phyloP scores from a whole-genome alignment of 495 filamentous ascomycete genomes.

The Trichocladium uniseriatum region DNA sequence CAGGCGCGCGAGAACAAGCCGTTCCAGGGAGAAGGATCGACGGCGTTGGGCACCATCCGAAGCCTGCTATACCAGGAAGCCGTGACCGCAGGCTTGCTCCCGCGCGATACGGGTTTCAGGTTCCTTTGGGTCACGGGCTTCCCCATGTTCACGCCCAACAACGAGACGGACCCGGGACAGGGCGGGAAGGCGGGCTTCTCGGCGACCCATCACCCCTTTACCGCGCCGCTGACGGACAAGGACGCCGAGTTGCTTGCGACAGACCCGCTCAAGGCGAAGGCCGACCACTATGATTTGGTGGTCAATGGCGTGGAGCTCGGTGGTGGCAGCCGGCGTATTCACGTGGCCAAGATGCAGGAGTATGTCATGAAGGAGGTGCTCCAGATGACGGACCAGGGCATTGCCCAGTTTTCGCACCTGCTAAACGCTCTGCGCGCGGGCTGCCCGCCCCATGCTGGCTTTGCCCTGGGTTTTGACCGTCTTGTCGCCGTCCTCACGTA shows the following conservation, averaged over 20 bases:
- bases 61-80: constrained; percentile 59
- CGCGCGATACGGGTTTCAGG: constrained; percentile 45
- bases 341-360: constrained; percentile 74
- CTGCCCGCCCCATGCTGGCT: constrained; percentile 94
- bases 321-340: constrained; percentile 87
- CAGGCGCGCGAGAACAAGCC: constrained; percentile 62
- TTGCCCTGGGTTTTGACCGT: constrained; percentile 88
- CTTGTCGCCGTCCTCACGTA: constrained; percentile 73
- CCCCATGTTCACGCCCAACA: constrained; percentile 74
- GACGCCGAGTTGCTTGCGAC: constrained; percentile 69
- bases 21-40: constrained; percentile 56
- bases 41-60: constrained; percentile 68
- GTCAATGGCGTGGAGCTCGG: constrained; percentile 93
- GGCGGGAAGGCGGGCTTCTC: constrained; percentile 69
- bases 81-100: constrained; percentile 47
- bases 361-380: constrained; percentile 79
- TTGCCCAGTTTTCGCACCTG: constrained; percentile 74
- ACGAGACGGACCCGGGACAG: constrained; percentile 67
- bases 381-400: constrained; percentile 48
- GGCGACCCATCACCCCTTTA: constrained; percentile 94
- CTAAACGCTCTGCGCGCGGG: constrained; percentile 73
- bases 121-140: constrained; percentile 85
- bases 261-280: constrained; percentile 60
- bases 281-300: constrained; percentile 89
- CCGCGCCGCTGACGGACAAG: constrained; percentile 60